Conservation (phyloP, 371 early-diverging fungal species). For the Caulochytrium protostelioides region DNA sequence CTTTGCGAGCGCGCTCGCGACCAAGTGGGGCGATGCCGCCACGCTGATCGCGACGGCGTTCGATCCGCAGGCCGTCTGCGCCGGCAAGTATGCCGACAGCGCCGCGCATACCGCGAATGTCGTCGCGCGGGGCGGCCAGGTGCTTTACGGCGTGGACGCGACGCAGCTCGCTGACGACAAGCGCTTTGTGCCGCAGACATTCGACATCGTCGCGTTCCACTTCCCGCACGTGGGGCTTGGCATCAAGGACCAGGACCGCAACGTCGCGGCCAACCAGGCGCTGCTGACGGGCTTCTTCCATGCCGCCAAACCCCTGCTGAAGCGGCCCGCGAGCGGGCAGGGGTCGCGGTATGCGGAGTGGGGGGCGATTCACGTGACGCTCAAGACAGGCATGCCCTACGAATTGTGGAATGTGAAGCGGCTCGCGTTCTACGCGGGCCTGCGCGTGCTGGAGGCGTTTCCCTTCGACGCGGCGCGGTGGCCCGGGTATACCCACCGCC, state of each 20-base stretch:
- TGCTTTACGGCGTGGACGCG: constrained; percentile 58
- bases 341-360: constrained; percentile 2
- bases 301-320: constrained; percentile 32
- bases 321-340: constrained; percentile 5
- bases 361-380: constrained; percentile 56
- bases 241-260: constrained; percentile 78
- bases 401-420: constrained; percentile 58
- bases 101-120: constrained; percentile 38
- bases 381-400: constrained; percentile 72
- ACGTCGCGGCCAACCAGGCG: constrained; percentile 59
- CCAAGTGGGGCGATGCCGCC: constrained; percentile 26
- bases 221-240: constrained; percentile 85
- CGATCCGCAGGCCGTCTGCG: constrained; percentile 42
- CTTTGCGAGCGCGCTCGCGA: constrained; percentile 46
- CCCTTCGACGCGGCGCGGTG: constrained; percentile 45
- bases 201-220: constrained; percentile 73
- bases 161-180: constrained; percentile 40
- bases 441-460: constrained; percentile 28
- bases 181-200: constrained; percentile 31
- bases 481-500: constrained; percentile 77
- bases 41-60: constrained; percentile 50
- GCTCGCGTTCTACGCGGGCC: constrained; percentile 34
- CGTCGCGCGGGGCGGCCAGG: constrained; percentile 13
- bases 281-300: constrained; percentile 47
- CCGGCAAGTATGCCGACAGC: constrained; percentile 53